phyloP scores from a whole-genome alignment of 371 early-diverging fungal species.

The Vairimorpha necatrix region DNA sequence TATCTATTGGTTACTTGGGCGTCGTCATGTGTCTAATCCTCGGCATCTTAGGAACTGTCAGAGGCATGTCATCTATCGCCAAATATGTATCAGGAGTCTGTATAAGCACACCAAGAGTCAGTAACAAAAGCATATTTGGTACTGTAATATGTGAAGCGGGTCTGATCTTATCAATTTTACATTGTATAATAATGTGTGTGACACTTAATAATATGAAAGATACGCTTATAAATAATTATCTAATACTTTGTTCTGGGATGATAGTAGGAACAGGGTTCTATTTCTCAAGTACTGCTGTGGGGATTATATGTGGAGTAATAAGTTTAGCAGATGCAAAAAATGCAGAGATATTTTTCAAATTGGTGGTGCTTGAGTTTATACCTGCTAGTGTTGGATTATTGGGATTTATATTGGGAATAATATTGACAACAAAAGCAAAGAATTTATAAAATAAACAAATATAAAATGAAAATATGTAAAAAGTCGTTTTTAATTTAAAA shows the following conservation, averaged over 20 bases:
- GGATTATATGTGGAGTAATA: slow-evolving; percentile 61
- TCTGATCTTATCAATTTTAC: slow-evolving; percentile 55
- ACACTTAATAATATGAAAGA: slow-evolving; percentile 7
- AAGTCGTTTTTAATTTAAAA: not conserved
- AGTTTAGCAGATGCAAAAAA: slow-evolving; percentile 62
- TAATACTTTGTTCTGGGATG: slow-evolving; percentile 54
- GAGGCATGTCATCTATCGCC: slow-evolving; percentile 56
- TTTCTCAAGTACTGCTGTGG: slow-evolving; percentile 59
- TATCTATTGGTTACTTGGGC: slow-evolving; percentile 51
- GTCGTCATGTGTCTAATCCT: slow-evolving; percentile 58
- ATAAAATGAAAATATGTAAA: too few species aligned
- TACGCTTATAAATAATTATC: slow-evolving; percentile 25
- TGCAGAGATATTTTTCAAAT: slow-evolving; percentile 61
- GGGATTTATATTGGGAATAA: slow-evolving; percentile 58
- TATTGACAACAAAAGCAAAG: slow-evolving; percentile 39
- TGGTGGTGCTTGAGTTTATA: slow-evolving; percentile 63
- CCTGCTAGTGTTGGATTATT: slow-evolving; percentile 62
- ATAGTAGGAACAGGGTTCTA: slow-evolving; percentile 58
- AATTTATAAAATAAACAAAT: not conserved
- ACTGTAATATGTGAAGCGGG: slow-evolving; percentile 65
- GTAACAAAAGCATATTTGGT: slow-evolving; percentile 62
- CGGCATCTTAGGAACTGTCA: slow-evolving; percentile 56
- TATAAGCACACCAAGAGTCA: slow-evolving; percentile 57
- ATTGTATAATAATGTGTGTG: slow-evolving; percentile 41
- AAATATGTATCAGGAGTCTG: slow-evolving; percentile 61